Evolutionary conservation across 371 early-diverging fungal species (phyloP).

Genomic region (Cokeromyces recurvatus): DNA sequence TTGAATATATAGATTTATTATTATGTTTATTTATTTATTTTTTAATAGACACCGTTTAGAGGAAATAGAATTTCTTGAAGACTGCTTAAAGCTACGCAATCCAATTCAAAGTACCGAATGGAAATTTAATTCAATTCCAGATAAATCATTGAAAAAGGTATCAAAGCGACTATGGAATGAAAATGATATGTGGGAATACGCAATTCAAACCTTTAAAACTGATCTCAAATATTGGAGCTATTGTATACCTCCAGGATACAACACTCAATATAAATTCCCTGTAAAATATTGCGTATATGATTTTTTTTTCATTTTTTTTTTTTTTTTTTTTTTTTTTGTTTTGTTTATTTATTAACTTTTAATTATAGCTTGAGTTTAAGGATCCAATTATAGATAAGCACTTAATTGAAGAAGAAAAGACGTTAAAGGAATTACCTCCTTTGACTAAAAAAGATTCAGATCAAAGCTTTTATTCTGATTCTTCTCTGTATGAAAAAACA

Average conservation of each 20-base stretch:
- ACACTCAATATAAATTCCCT: slow-evolving; percentile 4
- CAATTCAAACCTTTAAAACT: slow-evolving; percentile 16
- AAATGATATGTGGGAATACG: slow-evolving; percentile 22
- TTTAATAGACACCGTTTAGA: slow-evolving; percentile 10
- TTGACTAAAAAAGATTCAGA: not conserved
- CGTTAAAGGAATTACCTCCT: not conserved
- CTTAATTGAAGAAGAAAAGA: slow-evolving; percentile 5
- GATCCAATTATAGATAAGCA: slow-evolving; percentile 4
- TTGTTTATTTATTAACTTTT: not conserved
- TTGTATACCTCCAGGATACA: slow-evolving; percentile 28
- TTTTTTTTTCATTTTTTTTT: not conserved
- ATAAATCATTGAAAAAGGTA: slow-evolving; percentile 8
- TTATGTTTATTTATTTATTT: not conserved
- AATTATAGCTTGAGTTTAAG: slow-evolving; percentile 6
- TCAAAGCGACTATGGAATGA: slow-evolving; percentile 5
- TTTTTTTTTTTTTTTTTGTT: not conserved
- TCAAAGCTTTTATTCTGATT: no score
- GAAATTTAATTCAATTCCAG: slow-evolving; percentile 25
- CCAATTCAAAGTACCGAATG: slow-evolving; percentile 15
- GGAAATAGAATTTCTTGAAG: slow-evolving; percentile 16
- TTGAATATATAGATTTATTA: not conserved
- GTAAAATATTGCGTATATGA: slow-evolving; percentile 4
- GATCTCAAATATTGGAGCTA: slow-evolving; percentile 28
- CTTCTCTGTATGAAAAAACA: no score
- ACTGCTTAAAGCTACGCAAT: slow-evolving; percentile 3